These are phyloP conservation scores for Candida manassasensis DNA, from an alignment of 805 yeast genomes.

Conservation along the genomic window DNA sequence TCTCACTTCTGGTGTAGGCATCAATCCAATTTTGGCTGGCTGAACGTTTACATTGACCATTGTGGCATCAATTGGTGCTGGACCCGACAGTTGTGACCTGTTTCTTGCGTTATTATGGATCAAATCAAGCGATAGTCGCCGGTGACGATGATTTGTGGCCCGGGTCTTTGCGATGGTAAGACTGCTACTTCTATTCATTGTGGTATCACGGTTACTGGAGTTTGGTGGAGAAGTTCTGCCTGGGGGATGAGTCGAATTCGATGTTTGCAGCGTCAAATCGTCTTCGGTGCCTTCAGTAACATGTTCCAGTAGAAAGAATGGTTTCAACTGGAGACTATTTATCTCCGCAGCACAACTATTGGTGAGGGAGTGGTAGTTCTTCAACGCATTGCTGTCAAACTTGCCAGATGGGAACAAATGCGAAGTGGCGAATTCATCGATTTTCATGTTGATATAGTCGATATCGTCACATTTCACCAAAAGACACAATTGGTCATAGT, in stretches of 20 bases:
- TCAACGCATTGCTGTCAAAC: constrained; percentile 12
- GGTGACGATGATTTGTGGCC: constrained; percentile 8
- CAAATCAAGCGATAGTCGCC: constrained; percentile 26
- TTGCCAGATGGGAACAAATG: not conserved
- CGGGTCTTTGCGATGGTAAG: not conserved
- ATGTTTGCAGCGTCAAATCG: no score
- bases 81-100: constrained; percentile 10
- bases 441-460: constrained; percentile 15
- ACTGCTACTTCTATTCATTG: no score
- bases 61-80: constrained; percentile 28
- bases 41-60: constrained; percentile 31
- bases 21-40: constrained; percentile 9
- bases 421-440: constrained; percentile 15
- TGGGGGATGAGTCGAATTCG: no score
- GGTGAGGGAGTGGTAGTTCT: not conserved
- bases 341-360: not conserved
- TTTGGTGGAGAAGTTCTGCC: no score
- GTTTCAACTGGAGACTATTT: not conserved
- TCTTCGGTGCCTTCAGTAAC: no score
- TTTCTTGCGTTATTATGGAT: constrained; percentile 16
- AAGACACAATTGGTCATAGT: constrained; percentile 15
- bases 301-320: no score
- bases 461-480: constrained; percentile 12
- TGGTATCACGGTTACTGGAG: no score
- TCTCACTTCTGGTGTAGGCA: constrained; percentile 1